Evolutionary conservation across 2,329 filamentous ascomycete species (phyloP), one percentile per base, ranked within the genome.

Genomic region (Trichoderma citrinoviride): DNA sequence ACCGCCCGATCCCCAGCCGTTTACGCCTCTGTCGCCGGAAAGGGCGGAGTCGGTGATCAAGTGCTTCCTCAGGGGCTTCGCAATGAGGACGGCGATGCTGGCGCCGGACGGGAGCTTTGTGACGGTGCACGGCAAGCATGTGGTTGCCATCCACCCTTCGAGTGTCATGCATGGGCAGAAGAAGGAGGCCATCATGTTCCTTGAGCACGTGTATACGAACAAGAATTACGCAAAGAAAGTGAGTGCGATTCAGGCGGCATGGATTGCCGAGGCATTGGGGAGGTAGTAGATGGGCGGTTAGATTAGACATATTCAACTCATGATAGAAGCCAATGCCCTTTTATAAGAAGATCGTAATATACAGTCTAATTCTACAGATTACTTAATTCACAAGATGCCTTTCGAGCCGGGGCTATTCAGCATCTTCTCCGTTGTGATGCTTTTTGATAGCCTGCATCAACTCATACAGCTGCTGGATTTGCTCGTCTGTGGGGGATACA

Each of bases 391-490:
- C n/a, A 19, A 52, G 8, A 3, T n/a, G 17, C 17, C 17, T n/a
- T 19, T n/a, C 19, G 3, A 1, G 5, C 14, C 1, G 0, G 40
- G n/a, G 15, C 44, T 71, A 72, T 37, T 72, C 65, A 25, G 73
- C 69, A 15, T 74, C 72, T 14, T 68, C 71, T 3, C 70, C 70
- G 29, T 70, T 69, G 29, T 68, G 62, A 27, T 71, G 74, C 15
- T 81, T 81, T 68, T 78, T 77, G 65, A 97, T 96, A 2, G 91
- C 86, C 75, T 90, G 85, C 92, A 97, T 96, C 64, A 99, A 81
- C 75, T 98, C 94, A 74, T 97, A 97, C 70, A 99, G 80, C 77
- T 99, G 95, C 1, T 89, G 91, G 60, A 98, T 82, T 79, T 99
- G 95, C 75, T 98, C 90, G 75, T 98, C 93, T 96, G 37, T 19